A percentile compares a stretch with the other conserved stretches of the same genome.
These are phyloP conservation scores for Hypomontagnella monticulosa DNA, from an alignment of 495 filamentous ascomycete species.

Conservation along the genomic window DNA sequence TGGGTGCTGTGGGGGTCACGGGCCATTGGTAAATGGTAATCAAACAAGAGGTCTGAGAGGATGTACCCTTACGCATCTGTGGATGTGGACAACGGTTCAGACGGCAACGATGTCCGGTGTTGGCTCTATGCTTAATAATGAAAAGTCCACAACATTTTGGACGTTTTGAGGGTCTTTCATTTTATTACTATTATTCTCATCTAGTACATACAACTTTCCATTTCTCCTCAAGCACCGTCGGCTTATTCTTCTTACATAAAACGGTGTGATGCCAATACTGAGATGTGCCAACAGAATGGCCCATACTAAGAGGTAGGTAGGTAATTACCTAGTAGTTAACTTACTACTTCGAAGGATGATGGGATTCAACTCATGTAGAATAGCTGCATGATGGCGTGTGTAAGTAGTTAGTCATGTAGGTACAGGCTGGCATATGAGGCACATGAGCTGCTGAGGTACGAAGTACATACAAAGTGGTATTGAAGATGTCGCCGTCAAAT, in stretches of 20 bases:
- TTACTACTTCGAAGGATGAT: neutral
- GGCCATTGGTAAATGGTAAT: slow-evolving; percentile 16
- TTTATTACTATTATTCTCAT: slow-evolving; percentile 2
- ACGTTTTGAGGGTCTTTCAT: slow-evolving; percentile 9
- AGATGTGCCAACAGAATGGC: too few species aligned
- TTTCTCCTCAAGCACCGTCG: too few species aligned
- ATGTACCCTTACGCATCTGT: neutral
- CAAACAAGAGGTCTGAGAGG: slow-evolving; percentile 16
- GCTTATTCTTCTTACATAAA: too few species aligned
- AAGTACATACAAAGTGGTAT: neutral
- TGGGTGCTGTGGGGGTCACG: slow-evolving; percentile 28
- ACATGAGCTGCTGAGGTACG: neutral
- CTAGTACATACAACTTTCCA: neutral
- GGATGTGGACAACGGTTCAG: slow-evolving; percentile 23
- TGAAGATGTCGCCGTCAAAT: neutral
- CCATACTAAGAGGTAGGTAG: too few species aligned
- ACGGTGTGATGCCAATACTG: too few species aligned
- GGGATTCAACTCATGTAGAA: slow-evolving; percentile 24
- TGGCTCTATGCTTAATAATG: slow-evolving; percentile 18
- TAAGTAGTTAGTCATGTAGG: neutral
- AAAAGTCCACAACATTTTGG: slow-evolving; percentile 5
- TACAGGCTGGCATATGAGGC: neutral
- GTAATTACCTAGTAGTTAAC: neutral
- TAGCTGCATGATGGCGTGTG: slow-evolving; percentile 32
- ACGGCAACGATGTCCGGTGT: slow-evolving; percentile 35